phyloP scores from a whole-genome alignment of 2,329 filamentous ascomycete species.

The Botrytis aclada region DNA sequence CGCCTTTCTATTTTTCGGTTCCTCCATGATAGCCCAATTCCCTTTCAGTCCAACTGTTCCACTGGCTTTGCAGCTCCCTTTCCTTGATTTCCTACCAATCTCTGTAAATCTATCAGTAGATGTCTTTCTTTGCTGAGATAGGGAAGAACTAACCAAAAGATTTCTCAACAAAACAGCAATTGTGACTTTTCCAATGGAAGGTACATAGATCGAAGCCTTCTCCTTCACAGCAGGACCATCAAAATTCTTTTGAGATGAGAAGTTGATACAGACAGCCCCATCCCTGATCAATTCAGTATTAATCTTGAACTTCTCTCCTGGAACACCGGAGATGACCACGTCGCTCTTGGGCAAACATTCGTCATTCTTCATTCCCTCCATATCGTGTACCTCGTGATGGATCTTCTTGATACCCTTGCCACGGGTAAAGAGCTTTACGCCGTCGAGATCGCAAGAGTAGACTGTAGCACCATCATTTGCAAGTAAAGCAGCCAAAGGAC shows the following conservation, averaged over 20 bases:
- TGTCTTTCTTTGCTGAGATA: not conserved
- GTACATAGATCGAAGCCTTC: slow-evolving; percentile 94
- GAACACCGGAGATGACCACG: slow-evolving; percentile 92
- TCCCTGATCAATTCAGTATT: slow-evolving; percentile 78
- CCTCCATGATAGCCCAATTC: not conserved
- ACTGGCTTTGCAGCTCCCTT: not conserved
- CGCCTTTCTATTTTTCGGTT: not conserved
- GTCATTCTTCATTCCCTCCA: slow-evolving; percentile 76
- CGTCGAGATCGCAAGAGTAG: slow-evolving; percentile 90
- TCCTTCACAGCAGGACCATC: slow-evolving; percentile 81
- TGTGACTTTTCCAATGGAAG: slow-evolving; percentile 95
- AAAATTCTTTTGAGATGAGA: slow-evolving; percentile 95
- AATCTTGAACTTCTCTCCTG: slow-evolving; percentile 84
- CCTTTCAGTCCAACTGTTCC: not conserved
- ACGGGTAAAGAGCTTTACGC: slow-evolving; percentile 87
- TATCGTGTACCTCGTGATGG: slow-evolving; percentile 74
- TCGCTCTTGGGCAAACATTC: slow-evolving; percentile 85
- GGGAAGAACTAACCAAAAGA: slow-evolving; percentile 51
- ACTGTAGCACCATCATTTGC: slow-evolving; percentile 96
- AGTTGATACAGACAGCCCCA: slow-evolving; percentile 97
- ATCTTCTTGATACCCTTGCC: slow-evolving; percentile 82
- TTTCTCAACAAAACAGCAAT: slow-evolving; percentile 90
- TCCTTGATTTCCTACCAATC: slow-evolving; percentile 16
- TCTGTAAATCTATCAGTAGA: not conserved
- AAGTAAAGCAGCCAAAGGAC: slow-evolving; percentile 85